Conservation (phyloP, 1,139 yeast genomes). For the Diutina mesorugosa region DNA sequence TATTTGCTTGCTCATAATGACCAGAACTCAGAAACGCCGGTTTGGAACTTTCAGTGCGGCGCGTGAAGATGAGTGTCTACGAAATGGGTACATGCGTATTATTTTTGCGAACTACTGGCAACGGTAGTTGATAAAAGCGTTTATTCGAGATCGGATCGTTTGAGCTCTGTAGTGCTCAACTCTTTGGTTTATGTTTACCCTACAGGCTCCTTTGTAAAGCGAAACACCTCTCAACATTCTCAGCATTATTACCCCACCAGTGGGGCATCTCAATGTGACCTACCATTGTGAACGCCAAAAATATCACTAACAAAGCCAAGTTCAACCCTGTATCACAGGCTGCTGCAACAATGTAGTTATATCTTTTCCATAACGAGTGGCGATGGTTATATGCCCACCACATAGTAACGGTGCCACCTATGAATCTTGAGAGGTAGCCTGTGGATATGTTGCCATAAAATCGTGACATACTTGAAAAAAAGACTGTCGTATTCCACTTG, state of each 20-base stretch:
- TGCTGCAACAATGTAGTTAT: conserved; percentile 30
- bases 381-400: conserved; percentile 25
- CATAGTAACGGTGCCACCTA: conserved; percentile 35
- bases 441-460: conserved; percentile 41
- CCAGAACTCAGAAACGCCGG: background rate
- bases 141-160: too few species aligned
- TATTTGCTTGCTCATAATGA: background rate
- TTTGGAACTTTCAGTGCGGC: background rate
- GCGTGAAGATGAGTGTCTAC: background rate
- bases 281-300: conserved; percentile 18
- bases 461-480: conserved; percentile 32
- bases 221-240: conserved; percentile 32
- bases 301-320: conserved; percentile 23
- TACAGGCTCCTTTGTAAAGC: conserved; percentile 4
- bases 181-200: too few species aligned
- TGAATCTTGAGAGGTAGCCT: conserved; percentile 32
- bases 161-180: too few species aligned
- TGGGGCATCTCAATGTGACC: conserved; percentile 12
- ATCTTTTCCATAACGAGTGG: conserved; percentile 25
- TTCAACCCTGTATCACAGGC: conserved; percentile 42
- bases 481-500: conserved; percentile 35
- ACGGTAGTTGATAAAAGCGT: too few species aligned
- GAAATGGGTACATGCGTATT: too few species aligned
- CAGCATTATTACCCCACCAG: conserved; percentile 38
- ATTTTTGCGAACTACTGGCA: too few species aligned